These are phyloP conservation scores for Rhodotorula sp. DNA, from an alignment of 1,284 basidiomycete species.

Conservation along the genomic window DNA sequence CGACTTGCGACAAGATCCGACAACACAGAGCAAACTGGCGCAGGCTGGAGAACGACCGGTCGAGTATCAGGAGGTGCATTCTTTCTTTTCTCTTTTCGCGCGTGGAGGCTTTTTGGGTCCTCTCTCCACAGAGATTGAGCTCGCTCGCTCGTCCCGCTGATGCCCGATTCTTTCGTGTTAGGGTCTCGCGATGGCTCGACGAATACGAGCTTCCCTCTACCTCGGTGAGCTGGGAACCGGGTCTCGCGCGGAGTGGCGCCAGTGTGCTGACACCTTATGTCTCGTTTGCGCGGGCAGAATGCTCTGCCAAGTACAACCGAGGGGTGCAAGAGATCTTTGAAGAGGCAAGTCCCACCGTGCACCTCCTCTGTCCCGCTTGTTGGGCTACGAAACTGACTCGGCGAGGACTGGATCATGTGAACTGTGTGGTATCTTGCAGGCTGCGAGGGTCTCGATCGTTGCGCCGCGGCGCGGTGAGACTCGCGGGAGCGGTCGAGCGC, in stretches of 20 bases:
- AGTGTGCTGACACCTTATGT: neutral
- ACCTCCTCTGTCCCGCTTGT: neutral
- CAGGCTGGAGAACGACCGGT: slow-evolving; percentile 68
- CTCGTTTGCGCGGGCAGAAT: slow-evolving; percentile 60
- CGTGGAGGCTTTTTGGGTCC: no score
- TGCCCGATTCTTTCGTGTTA: neutral
- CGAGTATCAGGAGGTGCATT: slow-evolving; percentile 70
- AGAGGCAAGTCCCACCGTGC: slow-evolving; percentile 52
- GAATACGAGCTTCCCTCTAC: slow-evolving; percentile 88
- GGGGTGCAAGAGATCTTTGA: slow-evolving; percentile 90
- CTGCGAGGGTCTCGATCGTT: slow-evolving; percentile 75
- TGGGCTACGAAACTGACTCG: neutral
- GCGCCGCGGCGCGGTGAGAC: slow-evolving; percentile 64
- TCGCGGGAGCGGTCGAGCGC: slow-evolving; percentile 22
- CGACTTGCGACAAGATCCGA: slow-evolving; percentile 78
- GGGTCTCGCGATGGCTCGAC: slow-evolving; percentile 78
- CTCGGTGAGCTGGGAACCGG: slow-evolving; percentile 61
- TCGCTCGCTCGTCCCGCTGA: neutral
- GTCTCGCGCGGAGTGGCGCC: neutral
- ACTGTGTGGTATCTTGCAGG: slow-evolving; percentile 44
- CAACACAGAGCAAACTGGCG: slow-evolving; percentile 65
- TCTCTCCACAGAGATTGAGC: no score
- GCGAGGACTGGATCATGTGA: no score
- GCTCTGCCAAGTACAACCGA: slow-evolving; percentile 91
- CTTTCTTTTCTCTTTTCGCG: neutral